Base-by-base conservation (phyloP, 805 yeast genomes). In the Metschnikowia matae region DNA sequence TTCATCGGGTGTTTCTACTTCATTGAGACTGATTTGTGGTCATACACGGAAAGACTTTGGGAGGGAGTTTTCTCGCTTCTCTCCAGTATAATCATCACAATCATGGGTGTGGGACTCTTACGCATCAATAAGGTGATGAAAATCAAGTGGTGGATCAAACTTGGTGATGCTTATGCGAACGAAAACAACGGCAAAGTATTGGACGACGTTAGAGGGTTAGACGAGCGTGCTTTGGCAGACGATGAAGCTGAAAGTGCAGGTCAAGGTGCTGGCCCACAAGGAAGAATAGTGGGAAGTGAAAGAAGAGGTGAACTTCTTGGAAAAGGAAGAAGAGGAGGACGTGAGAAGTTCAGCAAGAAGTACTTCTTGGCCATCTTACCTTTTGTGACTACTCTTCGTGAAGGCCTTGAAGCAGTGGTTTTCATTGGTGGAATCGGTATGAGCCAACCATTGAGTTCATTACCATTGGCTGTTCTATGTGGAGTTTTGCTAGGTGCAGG, bases 1-100 rank as follows among this genome's bases (percentile, higher is more conserved):
- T 86, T 90, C 62, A 81, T 90, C 32, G 68, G 76, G 10, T 73
- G 83, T 4, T 90, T 90, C 66, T 89, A 89, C 61, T 63, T 83
- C 41, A 69, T 91, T 31, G 96, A 96, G 14, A 81, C 84, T 23
- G 95, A 90, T 68, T 70, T 88, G 48, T 90, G 97, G 97, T 80
- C 91, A 7, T 71, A 82, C 52, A 85, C 96, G 38, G 97, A 90
- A 64, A 82, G 94, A 60, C 75, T 88, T 48, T 90, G 96, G 87
- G 97, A 90, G 64, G 96, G 96, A 6, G 68, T 83, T 0, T 82
- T 90, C 62, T 85, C 92, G 58, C 74, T 91, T 13, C 65, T 89
- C 31, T 89, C 96, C 3, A 81, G 94, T 17, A 60, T 85, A 1
- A 81, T 90, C 51, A 90, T 90, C 52, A 87, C 96, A 0, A 69